phyloP scores from a whole-genome alignment of 768 basidiomycete species.

The Termitomyces sp. region DNA sequence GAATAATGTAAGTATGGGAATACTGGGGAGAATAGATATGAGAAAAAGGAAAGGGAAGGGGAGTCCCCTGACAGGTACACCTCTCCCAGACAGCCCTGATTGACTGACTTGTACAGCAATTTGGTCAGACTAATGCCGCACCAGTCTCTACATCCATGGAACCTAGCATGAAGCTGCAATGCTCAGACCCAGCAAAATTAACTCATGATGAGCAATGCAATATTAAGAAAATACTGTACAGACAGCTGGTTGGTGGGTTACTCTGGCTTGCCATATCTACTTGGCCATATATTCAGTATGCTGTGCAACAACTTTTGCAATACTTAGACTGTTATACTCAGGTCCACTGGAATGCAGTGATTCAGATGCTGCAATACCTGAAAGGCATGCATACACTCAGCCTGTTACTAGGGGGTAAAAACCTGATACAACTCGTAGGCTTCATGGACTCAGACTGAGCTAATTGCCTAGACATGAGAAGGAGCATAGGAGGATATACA shows the following conservation, averaged over 20 bases:
- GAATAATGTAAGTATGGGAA: too few species aligned
- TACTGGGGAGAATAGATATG: too few species aligned
- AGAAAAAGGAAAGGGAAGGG: too few species aligned
- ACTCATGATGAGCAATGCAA: not conserved
- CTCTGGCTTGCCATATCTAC: not conserved
- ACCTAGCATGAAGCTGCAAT: not conserved
- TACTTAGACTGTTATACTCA: not conserved
- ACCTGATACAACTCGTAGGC: too few species aligned
- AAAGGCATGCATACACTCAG: too few species aligned
- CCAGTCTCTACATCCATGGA: not conserved
- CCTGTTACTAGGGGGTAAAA: not conserved
- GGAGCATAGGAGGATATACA: too few species aligned
- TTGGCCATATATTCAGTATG: not conserved
- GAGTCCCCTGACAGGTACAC: too few species aligned
- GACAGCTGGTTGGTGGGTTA: not conserved
- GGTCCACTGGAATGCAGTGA: not conserved
- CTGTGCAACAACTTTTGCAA: not conserved
- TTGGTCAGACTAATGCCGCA: not conserved
- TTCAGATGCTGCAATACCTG: too few species aligned
- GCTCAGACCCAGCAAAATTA: not conserved
- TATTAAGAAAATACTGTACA: not conserved
- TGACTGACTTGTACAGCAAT: not conserved
- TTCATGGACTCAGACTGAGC: not conserved
- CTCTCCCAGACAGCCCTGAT: not conserved
- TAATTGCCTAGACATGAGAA: not conserved